Conservation (phyloP, 169 alveolate genomes). For the Eimeria acervulina region DNA sequence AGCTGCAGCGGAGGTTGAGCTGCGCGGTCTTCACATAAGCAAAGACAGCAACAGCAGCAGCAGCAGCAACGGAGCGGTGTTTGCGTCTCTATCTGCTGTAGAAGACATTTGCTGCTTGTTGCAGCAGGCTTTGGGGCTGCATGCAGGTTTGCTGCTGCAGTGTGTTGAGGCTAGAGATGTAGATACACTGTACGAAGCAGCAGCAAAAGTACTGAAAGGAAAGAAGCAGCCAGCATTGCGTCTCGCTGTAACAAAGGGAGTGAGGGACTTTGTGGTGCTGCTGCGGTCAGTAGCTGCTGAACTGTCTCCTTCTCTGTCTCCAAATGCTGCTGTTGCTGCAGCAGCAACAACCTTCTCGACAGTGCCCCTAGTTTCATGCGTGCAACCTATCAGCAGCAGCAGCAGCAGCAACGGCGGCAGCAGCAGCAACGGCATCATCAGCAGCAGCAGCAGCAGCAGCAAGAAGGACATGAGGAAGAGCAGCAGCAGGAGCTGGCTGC, state of each 20-base stretch:
- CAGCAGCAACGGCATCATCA: too few species aligned
- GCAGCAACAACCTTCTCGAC: neutral
- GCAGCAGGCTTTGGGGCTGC: constrained; percentile 71
- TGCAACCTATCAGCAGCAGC: neutral
- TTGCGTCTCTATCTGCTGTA: neutral
- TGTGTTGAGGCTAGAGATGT: constrained; percentile 43
- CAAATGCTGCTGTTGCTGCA: constrained; percentile 17
- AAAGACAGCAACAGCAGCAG: neutral
- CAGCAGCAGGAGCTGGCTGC: constrained; percentile 19
- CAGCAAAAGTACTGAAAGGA: constrained; percentile 56
- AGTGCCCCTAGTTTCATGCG: neutral
- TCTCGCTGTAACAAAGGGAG: neutral
- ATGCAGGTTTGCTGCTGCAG: constrained; percentile 77
- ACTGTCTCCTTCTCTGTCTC: neutral
- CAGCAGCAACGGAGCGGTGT: neutral
- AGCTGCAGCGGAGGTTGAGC: neutral
- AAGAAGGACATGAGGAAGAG: too few species aligned
- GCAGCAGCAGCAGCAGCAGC: too few species aligned
- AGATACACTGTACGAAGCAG: constrained; percentile 43
- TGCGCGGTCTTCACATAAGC: neutral
- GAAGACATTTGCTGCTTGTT: neutral
- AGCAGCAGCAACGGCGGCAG: neutral
- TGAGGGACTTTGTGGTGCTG: neutral
- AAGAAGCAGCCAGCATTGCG: constrained; percentile 34
- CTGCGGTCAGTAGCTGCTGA: neutral